Conservation (phyloP, 768 basidiomycete genomes). For the Podaxis sp. region DNA sequence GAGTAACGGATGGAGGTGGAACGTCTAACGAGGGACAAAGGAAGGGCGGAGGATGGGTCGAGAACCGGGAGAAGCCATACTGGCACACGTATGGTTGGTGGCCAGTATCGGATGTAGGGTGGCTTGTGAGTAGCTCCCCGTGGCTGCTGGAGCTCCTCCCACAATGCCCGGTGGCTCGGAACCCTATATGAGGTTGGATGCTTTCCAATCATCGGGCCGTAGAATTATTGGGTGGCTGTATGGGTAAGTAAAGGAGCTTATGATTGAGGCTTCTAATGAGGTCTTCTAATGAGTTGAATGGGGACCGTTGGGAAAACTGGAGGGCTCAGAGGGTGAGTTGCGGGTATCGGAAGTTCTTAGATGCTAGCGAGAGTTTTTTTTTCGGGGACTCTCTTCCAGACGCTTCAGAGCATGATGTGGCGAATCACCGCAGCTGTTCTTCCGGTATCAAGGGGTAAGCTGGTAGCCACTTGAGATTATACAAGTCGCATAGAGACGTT, state of each 20-base stretch:
- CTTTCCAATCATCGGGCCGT: background rate
- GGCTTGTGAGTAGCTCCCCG: background rate
- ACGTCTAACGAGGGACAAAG: background rate
- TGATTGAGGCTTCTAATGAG: slow-evolving; percentile 10
- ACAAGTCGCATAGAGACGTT: background rate
- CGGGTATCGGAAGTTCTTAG: background rate
- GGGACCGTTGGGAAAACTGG: background rate
- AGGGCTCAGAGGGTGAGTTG: background rate
- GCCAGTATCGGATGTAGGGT: background rate
- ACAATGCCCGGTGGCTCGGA: slow-evolving; percentile 6
- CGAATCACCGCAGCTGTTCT: background rate
- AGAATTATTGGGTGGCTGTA: slow-evolving; percentile 7
- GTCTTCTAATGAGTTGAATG: slow-evolving; percentile 11
- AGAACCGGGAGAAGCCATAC: background rate
- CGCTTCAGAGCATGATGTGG: background rate
- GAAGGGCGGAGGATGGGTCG: background rate
- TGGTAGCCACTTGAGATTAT: background rate
- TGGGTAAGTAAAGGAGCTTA: background rate
- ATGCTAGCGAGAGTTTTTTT: background rate
- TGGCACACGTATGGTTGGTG: background rate
- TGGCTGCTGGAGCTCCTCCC: slow-evolving; percentile 2
- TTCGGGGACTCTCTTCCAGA: background rate
- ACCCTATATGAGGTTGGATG: background rate
- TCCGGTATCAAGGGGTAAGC: background rate
- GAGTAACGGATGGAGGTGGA: background rate